Percentiles rank a stretch among this genome's conserved stretches.
Conservation (phyloP, 1,284 basidiomycete genomes). For the Heterobasidion irregulare region DNA sequence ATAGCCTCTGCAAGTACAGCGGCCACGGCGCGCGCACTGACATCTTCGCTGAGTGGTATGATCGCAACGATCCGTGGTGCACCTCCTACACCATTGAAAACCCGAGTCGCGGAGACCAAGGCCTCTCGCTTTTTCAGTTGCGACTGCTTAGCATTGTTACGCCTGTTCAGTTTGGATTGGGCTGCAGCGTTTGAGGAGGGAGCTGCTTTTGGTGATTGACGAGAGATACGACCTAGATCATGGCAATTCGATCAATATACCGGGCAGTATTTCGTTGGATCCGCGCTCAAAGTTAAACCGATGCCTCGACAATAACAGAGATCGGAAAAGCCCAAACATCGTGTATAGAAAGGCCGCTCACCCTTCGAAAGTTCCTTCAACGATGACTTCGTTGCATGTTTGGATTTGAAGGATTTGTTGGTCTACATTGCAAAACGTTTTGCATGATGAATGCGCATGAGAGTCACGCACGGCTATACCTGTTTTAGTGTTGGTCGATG, state of each 20-base stretch:
- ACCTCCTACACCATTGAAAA: slow-evolving; percentile 73
- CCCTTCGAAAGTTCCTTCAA: slow-evolving; percentile 82
- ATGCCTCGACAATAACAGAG: no score
- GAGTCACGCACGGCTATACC: slow-evolving; percentile 29
- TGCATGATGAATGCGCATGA: background rate
- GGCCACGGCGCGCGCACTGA: slow-evolving; percentile 44
- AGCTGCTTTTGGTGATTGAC: slow-evolving; percentile 44
- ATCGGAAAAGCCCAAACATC: background rate
- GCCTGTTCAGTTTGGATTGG: slow-evolving; percentile 61
- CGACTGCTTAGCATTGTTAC: slow-evolving; percentile 75
- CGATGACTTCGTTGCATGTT: slow-evolving; percentile 78
- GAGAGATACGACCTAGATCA: slow-evolving; percentile 43
- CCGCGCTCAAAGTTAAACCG: no score
- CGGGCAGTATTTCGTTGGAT: no score
- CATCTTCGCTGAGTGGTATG: slow-evolving; percentile 68
- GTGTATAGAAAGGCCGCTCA: slow-evolving; percentile 17
- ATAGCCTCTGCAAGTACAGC: slow-evolving; percentile 58
- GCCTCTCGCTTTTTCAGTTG: slow-evolving; percentile 65
- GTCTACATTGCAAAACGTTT: slow-evolving; percentile 32
- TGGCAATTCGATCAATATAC: background rate
- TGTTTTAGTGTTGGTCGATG: slow-evolving; percentile 85
- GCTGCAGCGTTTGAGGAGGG: slow-evolving; percentile 32
- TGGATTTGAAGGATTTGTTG: slow-evolving; percentile 88
- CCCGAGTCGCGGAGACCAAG: slow-evolving; percentile 60
- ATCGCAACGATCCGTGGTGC: slow-evolving; percentile 77